phyloP scores from a whole-genome alignment of 2,329 filamentous ascomycete species.

The Aspergillus luchuensis region DNA sequence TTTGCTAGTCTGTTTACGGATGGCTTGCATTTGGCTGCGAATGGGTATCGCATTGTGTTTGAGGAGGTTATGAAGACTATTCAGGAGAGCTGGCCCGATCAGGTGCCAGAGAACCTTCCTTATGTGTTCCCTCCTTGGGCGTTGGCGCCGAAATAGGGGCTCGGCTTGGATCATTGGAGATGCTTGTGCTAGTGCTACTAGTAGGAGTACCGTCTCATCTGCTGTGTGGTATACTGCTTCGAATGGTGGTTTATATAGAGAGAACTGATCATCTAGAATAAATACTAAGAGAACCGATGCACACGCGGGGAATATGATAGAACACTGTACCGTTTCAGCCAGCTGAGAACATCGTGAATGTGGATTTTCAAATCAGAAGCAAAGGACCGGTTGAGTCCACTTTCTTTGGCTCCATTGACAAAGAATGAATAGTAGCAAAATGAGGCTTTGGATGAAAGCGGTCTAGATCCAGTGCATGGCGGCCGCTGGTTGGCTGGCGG shows the following conservation, averaged over 20 bases:
- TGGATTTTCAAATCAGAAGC: no score
- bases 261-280: not conserved
- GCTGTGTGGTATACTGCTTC: no score
- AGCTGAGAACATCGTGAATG: no score
- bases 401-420: no score
- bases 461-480: constrained; percentile 15
- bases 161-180: not conserved
- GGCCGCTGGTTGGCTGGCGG: constrained; percentile 15
- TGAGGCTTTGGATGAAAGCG: constrained; percentile 11
- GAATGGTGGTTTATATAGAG: not conserved
- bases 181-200: no score
- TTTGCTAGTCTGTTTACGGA: constrained; percentile 57
- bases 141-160: constrained; percentile 40
- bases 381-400: no score
- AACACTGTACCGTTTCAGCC: not conserved
- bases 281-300: not conserved
- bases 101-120: constrained; percentile 54
- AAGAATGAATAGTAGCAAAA: not conserved
- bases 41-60: constrained; percentile 60
- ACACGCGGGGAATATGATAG: not conserved
- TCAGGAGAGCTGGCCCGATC: constrained; percentile 55
- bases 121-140: constrained; percentile 59
- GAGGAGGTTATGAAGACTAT: constrained; percentile 57
- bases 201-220: no score
- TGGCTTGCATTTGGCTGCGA: constrained; percentile 61